Evolutionary conservation across 177 flowering plant species (phyloP).

Genomic region (Vitis hybrid): DNA sequence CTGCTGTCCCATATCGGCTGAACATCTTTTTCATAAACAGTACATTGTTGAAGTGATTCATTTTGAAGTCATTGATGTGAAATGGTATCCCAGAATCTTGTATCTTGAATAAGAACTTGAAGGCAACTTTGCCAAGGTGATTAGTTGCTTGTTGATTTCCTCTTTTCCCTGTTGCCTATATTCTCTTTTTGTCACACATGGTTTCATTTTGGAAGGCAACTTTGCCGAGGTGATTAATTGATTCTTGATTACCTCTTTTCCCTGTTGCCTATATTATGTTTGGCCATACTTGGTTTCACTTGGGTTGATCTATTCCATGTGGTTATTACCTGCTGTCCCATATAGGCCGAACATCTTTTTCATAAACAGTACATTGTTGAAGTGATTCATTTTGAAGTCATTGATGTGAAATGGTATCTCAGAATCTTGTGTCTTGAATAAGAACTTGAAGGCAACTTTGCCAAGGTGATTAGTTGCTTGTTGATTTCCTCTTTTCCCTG

Average conservation of each 20-base stretch:
- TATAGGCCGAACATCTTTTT: slow-evolving; percentile 8
- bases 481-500: slow-evolving; percentile 20
- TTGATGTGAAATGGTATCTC: background rate
- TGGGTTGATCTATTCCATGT: slow-evolving; percentile 4
- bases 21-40: slow-evolving; percentile 1
- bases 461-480: slow-evolving; percentile 9
- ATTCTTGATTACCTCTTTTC: slow-evolving; percentile 19
- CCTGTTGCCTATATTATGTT: slow-evolving; percentile 46
- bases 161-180: slow-evolving; percentile 24
- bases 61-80: too few relatives aligned
- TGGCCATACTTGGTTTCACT: slow-evolving; percentile 17
- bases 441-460: background rate
- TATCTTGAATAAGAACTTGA: too few relatives aligned
- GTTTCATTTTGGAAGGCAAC: background rate
- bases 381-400: too few relatives aligned
- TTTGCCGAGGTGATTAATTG: background rate
- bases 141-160: slow-evolving; percentile 6
- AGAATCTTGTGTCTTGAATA: background rate
- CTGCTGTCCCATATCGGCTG: slow-evolving; percentile 2
- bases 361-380: too few relatives aligned
- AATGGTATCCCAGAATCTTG: background rate
- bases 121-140: slow-evolving; percentile 7
- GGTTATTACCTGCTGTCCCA: slow-evolving; percentile 2
- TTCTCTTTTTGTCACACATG: background rate
- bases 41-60: too few relatives aligned